phyloP scores from a whole-genome alignment of 78 protist genomes.

The Dictyostelium intermedium region DNA sequence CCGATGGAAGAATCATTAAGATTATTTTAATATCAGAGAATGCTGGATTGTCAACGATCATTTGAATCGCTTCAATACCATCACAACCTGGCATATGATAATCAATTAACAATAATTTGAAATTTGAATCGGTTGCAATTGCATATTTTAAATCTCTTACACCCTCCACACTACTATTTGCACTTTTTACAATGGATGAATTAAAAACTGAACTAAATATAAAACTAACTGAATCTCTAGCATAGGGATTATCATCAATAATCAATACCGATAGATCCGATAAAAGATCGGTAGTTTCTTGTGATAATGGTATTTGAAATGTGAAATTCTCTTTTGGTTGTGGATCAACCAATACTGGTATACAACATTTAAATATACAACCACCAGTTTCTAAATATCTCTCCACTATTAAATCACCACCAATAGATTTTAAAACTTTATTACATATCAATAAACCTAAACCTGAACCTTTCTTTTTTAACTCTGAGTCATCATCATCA shows the following conservation, averaged over 20 bases:
- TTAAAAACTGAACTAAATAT: neutral
- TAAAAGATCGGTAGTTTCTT: neutral
- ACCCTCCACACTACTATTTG: slow-evolving; percentile 41
- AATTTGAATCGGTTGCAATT: neutral
- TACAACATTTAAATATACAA: neutral
- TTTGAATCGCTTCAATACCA: slow-evolving; percentile 62
- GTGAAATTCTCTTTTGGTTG: neutral
- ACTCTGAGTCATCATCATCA: no score
- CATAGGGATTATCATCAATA: slow-evolving; percentile 29
- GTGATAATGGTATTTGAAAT: neutral
- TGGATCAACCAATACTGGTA: neutral
- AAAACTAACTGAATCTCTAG: neutral
- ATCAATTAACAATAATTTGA: slow-evolving; percentile 5
- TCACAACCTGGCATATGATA: slow-evolving; percentile 75
- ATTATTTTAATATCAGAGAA: slow-evolving; percentile 25
- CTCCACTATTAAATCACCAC: slow-evolving; percentile 28
- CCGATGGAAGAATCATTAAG: slow-evolving; percentile 27
- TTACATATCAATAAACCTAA: slow-evolving; percentile 44
- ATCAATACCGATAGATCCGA: neutral
- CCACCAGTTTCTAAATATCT: slow-evolving; percentile 10
- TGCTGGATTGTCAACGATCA: slow-evolving; percentile 50
- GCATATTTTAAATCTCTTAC: slow-evolving; percentile 48
- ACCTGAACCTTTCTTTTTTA: slow-evolving; percentile 28
- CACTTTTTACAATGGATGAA: neutral
- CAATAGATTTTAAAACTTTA: slow-evolving; percentile 19